phyloP scores from a whole-genome alignment of 768 basidiomycete species.

The Dioszegia crocea region DNA sequence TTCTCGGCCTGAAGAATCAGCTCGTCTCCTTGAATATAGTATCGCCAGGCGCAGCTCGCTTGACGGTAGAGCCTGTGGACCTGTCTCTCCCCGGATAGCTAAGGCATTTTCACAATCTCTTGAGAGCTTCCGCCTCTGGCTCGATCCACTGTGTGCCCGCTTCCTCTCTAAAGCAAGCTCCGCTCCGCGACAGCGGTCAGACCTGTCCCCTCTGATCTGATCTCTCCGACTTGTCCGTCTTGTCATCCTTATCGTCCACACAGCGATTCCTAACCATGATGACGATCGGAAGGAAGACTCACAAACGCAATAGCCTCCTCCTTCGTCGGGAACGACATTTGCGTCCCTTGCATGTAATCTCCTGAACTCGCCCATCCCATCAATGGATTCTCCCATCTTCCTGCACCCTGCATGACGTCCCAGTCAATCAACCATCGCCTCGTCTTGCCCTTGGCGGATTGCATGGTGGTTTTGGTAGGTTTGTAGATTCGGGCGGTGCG shows the following conservation, averaged over 20 bases:
- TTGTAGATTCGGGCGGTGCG: constrained; percentile 88
- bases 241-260: no score
- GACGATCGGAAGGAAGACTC: constrained; percentile 9
- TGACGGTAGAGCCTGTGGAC: no score
- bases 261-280: no score
- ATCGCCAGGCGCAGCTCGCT: no score
- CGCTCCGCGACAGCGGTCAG: no score
- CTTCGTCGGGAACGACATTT: constrained; percentile 73
- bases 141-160: no score
- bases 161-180: no score
- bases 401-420: constrained; percentile 81
- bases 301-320: constrained; percentile 85
- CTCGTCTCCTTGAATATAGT: neutral
- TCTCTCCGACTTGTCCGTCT: no score
- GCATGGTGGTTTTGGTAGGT: constrained; percentile 90
- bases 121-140: no score
- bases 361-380: constrained; percentile 98
- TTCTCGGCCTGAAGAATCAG: constrained; percentile 64
- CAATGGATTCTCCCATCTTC: constrained; percentile 94
- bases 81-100: no score
- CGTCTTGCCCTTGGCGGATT: constrained; percentile 79
- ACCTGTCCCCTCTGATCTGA: no score
- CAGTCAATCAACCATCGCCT: constrained; percentile 92
- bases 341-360: constrained; percentile 92
- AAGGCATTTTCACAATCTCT: no score